These are phyloP conservation scores for Chytriomyces hyalinus DNA, from an alignment of 192 early-diverging fungal species.

Conservation along the genomic window DNA sequence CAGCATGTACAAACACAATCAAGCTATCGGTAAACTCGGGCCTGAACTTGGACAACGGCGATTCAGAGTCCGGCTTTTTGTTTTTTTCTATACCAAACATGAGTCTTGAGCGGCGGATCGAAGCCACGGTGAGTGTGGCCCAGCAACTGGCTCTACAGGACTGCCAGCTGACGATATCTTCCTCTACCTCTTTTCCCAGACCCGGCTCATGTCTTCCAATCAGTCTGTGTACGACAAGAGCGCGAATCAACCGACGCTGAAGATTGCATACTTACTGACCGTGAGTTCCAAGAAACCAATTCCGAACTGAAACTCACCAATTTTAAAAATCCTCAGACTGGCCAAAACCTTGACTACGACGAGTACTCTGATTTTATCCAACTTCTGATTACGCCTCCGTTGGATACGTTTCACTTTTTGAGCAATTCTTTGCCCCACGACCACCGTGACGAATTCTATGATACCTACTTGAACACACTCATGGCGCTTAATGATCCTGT, in stretches of 20 bases:
- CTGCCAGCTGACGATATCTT: slow-evolving; percentile 14
- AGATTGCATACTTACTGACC: slow-evolving; percentile 38
- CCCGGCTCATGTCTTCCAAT: slow-evolving; percentile 36
- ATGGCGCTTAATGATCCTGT: slow-evolving; percentile 41
- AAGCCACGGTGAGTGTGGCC: slow-evolving; percentile 11
- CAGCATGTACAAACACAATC: slow-evolving; percentile 40
- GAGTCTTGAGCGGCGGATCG: slow-evolving; percentile 29
- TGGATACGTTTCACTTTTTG: slow-evolving; percentile 43
- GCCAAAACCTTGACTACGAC: slow-evolving; percentile 34
- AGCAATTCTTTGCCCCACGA: slow-evolving; percentile 40
- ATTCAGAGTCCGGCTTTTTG: slow-evolving; percentile 25
- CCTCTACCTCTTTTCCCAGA: slow-evolving; percentile 34
- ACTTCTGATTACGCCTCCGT: slow-evolving; percentile 44
- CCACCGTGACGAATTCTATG: slow-evolving; percentile 49
- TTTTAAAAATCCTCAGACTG: slow-evolving; percentile 11
- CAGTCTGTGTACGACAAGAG: slow-evolving; percentile 2
- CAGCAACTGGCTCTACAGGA: slow-evolving; percentile 35
- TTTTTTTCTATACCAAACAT: slow-evolving; percentile 9
- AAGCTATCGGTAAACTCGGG: slow-evolving; percentile 26
- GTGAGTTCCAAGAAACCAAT: slow-evolving; percentile 6
- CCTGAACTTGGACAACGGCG: slow-evolving; percentile 39
- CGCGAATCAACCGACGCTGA: slow-evolving; percentile 27
- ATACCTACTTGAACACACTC: slow-evolving; percentile 45
- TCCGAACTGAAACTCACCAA: slow-evolving; percentile 16
- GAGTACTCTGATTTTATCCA: slow-evolving; percentile 35